Conservation (phyloP, 345 rosid species). For the Murraya paniculata region DNA sequence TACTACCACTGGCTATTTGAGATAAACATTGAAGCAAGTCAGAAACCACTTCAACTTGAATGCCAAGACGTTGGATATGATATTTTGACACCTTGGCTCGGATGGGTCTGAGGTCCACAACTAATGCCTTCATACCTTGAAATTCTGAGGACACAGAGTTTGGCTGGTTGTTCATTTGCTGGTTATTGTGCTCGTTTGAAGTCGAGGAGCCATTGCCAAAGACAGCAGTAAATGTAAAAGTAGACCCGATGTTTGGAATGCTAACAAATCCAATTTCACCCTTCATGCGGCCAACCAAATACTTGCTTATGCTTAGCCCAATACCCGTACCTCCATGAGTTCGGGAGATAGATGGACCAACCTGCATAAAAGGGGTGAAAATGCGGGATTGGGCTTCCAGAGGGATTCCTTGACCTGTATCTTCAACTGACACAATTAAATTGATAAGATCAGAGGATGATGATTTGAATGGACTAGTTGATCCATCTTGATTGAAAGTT, state of each 20-base stretch:
- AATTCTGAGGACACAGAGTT: slow-evolving; percentile 46
- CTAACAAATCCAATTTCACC: slow-evolving; percentile 92
- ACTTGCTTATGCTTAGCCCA: slow-evolving; percentile 97
- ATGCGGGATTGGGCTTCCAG: slow-evolving; percentile 78
- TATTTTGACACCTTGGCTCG: slow-evolving; percentile 76
- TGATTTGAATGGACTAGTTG: slow-evolving; percentile 22
- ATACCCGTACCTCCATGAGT: slow-evolving; percentile 95
- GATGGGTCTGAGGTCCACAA: slow-evolving; percentile 72
- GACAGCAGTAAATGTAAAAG: slow-evolving; percentile 89
- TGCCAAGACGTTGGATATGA: slow-evolving; percentile 78
- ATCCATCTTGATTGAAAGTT: slow-evolving; percentile 49
- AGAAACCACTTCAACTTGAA: slow-evolving; percentile 58
- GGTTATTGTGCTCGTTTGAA: slow-evolving; percentile 41
- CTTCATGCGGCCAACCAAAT: slow-evolving; percentile 82
- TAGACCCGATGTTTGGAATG: slow-evolving; percentile 74
- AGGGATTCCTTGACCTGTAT: slow-evolving; percentile 95
- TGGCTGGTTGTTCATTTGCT: slow-evolving; percentile 41
- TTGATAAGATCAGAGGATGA: slow-evolving; percentile 47
- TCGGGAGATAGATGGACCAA: slow-evolving; percentile 83
- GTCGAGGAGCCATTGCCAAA: slow-evolving; percentile 47
- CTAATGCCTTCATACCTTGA: slow-evolving; percentile 63
- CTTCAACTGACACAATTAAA: slow-evolving; percentile 88
- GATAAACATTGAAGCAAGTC: slow-evolving; percentile 47
- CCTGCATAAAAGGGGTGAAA: slow-evolving; percentile 96
- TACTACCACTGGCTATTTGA: slow-evolving; percentile 29